Base-by-base conservation (phyloP, 345 rosid genomes). In the Eucalyptus coolabah region DNA sequence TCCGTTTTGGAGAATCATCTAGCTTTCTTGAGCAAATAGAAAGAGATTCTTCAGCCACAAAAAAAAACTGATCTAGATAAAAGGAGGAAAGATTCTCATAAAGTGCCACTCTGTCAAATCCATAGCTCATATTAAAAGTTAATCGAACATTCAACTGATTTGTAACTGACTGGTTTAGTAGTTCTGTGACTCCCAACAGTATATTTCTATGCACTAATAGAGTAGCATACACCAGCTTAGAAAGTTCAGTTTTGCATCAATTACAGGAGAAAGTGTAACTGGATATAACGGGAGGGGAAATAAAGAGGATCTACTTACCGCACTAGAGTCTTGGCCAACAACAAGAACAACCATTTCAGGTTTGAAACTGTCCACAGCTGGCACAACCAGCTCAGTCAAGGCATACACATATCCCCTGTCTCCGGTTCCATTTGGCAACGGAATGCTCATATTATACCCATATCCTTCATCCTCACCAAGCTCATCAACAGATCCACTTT, bases 351-450 rank as follows among this genome's bases (percentile, higher is more conserved):
- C 87, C 95, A 98, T 92, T 87, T 95, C 97, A 3, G 99, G 95
- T 90, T 90, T 91, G 91, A 94, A 96, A 90, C 86, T 94, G 77
- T 90, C 88, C 88, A 96, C 87, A 12, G 97, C 97, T 16, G 99
- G 97, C 88, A 91, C 92, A 88, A 96, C 97, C 86, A 96, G 91
- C 90, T 95, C 91, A 5, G 47, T 92, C 95, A 95, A 91, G 50
- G 99, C 99, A 93, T 91, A 91, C 60, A 86, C 91, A 80, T 96
- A 96, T 63, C 99, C 99, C 86, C 88, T 89, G 44, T 98, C 97
- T 85, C 99, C 99, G 0, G 97, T 98, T n/a, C 99, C 99, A 91
- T 95, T 94, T 32, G 98, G 99, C 50, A 98, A 93, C 56, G 99
- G 99, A 59, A 96, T 92, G 89, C 96, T 98, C 89, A 98, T 87